Conservation (phyloP, 108 stramenopile genomes). For the Cyclostephanos invisitatus region DNA sequence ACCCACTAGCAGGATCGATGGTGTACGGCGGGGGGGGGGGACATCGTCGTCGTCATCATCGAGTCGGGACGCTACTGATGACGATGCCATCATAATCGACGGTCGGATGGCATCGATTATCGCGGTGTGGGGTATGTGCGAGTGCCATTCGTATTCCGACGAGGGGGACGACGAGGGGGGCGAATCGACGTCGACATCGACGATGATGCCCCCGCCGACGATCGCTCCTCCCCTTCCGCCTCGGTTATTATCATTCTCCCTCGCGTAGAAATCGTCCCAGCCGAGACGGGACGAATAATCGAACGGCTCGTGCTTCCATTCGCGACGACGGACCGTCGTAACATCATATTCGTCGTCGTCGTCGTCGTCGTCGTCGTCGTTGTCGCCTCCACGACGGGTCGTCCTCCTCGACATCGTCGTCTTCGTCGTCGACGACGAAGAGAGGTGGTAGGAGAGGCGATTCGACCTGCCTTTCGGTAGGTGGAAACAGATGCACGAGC, state of each 20-base stretch:
- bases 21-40: constrained; percentile 9
- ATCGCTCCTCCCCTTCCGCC: not conserved
- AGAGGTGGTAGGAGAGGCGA: no score
- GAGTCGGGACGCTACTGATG: not conserved
- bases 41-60: not conserved
- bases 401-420: not conserved
- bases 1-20: constrained; percentile 59
- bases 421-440: not conserved
- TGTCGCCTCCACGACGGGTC: no score
- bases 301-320: constrained; percentile 42
- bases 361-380: not conserved
- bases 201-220: not conserved
- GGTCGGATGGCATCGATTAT: constrained; percentile 53
- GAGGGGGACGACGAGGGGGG: not conserved
- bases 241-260: constrained; percentile 9
- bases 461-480: not conserved
- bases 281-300: constrained; percentile 68
- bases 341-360: not conserved
- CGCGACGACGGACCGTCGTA: not conserved
- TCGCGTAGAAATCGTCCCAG: constrained; percentile 70
- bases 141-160: constrained; percentile 72
- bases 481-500: not conserved
- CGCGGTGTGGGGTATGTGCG: constrained; percentile 54
- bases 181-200: constrained; percentile 3
- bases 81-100: constrained; percentile 14